A percentile compares a stretch with the other conserved stretches of the same genome.
phyloP scores from a whole-genome alignment of 305 asterid genomes.

The Fraxinus dipetala region DNA sequence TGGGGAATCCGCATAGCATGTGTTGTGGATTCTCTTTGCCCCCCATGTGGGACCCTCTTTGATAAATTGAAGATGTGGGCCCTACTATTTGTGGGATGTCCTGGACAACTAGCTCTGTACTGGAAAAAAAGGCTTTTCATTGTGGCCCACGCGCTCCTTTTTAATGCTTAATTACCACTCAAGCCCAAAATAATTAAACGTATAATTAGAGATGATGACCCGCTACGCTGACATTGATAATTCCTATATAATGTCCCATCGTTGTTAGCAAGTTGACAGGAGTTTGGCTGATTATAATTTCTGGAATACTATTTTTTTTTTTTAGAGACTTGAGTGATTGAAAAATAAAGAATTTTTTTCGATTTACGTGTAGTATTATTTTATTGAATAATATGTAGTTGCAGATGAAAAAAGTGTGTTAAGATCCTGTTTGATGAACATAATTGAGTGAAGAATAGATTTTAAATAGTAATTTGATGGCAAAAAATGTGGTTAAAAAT shows the following conservation, averaged over 20 bases:
- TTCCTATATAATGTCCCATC: neutral
- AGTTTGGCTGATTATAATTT: neutral
- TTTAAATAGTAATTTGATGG: too few species aligned
- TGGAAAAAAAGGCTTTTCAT: conserved; percentile 18
- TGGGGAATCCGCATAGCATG: neutral
- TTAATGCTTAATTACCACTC: neutral
- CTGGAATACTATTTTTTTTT: too few species aligned
- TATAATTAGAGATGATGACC: neutral
- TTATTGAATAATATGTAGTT: too few species aligned
- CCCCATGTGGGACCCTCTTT: conserved; percentile 27
- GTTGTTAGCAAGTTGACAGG: neutral
- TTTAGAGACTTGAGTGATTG: neutral
- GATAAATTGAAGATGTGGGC: neutral
- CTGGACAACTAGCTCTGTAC: conserved; percentile 26
- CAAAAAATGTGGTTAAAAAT: too few species aligned
- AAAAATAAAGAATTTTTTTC: too few species aligned
- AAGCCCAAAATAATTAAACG: neutral
- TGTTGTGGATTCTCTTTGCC: conserved; percentile 4
- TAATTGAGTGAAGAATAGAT: too few species aligned
- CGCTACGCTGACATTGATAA: neutral
- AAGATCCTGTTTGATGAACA: too few species aligned
- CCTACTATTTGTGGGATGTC: conserved; percentile 12
- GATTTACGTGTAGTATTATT: too few species aligned
- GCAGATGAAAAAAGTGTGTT: too few species aligned
- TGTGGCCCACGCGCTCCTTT: neutral